These are phyloP conservation scores for Kondoa malvinella DNA, from an alignment of 768 basidiomycete species.

Conservation along the genomic window DNA sequence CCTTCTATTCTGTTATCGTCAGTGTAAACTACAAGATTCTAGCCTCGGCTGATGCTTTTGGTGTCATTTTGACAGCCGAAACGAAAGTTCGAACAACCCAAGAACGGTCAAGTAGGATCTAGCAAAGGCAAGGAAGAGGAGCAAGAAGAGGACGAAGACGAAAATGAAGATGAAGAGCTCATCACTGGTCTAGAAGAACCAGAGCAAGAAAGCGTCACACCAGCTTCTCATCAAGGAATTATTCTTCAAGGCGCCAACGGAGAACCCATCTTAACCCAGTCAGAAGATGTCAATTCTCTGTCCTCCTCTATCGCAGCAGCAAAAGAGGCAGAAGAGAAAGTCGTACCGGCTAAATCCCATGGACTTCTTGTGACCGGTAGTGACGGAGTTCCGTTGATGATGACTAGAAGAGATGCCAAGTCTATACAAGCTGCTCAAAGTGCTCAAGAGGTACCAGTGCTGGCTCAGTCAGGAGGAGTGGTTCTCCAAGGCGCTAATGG, in stretches of 20 bases:
- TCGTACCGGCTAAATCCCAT: too few species aligned
- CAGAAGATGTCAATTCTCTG: too few species aligned
- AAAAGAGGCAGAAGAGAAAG: too few species aligned
- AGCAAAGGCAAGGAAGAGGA: slow-evolving; percentile 1
- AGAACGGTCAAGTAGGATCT: background rate
- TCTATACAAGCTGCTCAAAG: too few species aligned
- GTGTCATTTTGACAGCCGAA: background rate
- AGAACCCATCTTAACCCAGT: too few species aligned
- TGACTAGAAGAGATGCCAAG: too few species aligned
- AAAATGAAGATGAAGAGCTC: background rate
- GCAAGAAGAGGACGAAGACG: background rate
- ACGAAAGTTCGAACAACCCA: background rate
- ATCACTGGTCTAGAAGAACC: background rate
- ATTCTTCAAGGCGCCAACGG: background rate
- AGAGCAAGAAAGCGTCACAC: background rate
- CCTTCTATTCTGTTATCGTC: slow-evolving; percentile 62
- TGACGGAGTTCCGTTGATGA: too few species aligned
- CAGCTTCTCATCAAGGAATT: background rate
- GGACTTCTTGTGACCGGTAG: too few species aligned
- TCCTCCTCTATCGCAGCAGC: too few species aligned
- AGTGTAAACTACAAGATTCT: background rate
- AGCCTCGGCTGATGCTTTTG: background rate
- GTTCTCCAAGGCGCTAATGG: background rate
- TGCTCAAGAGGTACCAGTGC: background rate
- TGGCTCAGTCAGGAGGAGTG: background rate